Base-by-base conservation (phyloP, 495 filamentous ascomycete species). In the Penicillium bialowiezense region DNA sequence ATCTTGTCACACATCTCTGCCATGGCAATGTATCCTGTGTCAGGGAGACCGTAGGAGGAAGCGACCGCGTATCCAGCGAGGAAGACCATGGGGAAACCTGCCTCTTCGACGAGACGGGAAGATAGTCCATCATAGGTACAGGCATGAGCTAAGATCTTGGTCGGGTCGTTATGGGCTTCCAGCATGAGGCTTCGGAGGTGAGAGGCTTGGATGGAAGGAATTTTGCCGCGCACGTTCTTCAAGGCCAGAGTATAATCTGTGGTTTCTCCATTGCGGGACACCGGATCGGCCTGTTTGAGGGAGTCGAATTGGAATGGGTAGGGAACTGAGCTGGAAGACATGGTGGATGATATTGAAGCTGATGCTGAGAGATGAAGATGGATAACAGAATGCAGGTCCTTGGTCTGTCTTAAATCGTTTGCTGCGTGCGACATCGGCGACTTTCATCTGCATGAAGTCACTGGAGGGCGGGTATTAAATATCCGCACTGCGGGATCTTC, bases 1-100 rank as follows among this genome's bases (percentile, higher is more conserved):
- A 72, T 69, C 50, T 64, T 69, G n/a, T 64, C 53, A 42, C 64
- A 71, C 65, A 76, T 68, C 41, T 76, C 71, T 23, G 57, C 56
- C 58, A 73, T 69, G 6, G 68, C 70, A 21, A 73, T 72, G 34
- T 74, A 73, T 20, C 71, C 71, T 3, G 71, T 69, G 43, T 74
- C 71, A 14, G 71, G 70, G 0, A 74, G 61, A 15, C 70, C 67
- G 17, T 60, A 59, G 13, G 67, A 51, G 20, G 54, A 64, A 5
- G 69, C 43, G 1, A 71, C 64, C 0, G 64, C 59, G 50, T 66
- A 72, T 0, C 69, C 66, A 3, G 64, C 60, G 0, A 71, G 50
- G 46, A 72, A 73, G 8, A 71, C 32, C 41, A 71, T 62, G 0
- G 68, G 69, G 31, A 72, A 75, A 0, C 72, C 72, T 3, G 69